Evolutionary conservation across 495 filamentous ascomycete genomes (phyloP).

Genomic region (Podospora anserina): DNA sequence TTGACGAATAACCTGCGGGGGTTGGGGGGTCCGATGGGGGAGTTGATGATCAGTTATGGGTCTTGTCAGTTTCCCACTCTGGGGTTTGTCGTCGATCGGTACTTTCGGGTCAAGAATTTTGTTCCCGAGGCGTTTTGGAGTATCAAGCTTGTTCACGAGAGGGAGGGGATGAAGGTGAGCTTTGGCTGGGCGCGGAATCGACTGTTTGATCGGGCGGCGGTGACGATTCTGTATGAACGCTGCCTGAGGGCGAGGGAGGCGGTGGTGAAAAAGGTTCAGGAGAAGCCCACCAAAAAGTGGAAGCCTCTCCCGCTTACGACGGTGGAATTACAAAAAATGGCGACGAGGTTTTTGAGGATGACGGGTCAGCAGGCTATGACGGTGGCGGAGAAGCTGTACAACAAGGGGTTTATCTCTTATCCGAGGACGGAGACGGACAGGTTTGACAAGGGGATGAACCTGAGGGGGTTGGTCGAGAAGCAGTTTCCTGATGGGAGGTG

Average conservation of each 20-base stretch:
- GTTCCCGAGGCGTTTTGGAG: slow-evolving; percentile 89
- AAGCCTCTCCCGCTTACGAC: slow-evolving; percentile 91
- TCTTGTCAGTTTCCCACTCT: slow-evolving; percentile 97
- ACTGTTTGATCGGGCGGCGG: slow-evolving; percentile 83
- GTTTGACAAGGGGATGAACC: slow-evolving; percentile 86
- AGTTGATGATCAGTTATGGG: slow-evolving; percentile 80
- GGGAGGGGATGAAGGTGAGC: slow-evolving; percentile 73
- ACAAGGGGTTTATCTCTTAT: slow-evolving; percentile 93
- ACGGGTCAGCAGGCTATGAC: slow-evolving; percentile 85
- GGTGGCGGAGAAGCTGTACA: slow-evolving; percentile 85
- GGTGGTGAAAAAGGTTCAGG: slow-evolving; percentile 74
- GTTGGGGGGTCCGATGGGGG: slow-evolving; percentile 59
- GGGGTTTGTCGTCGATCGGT: slow-evolving; percentile 94
- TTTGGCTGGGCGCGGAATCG: slow-evolving; percentile 82
- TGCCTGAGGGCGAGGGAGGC: slow-evolving; percentile 76
- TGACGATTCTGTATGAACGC: slow-evolving; percentile 77
- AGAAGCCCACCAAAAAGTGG: slow-evolving; percentile 92
- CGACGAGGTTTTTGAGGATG: slow-evolving; percentile 78
- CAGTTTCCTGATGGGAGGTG: slow-evolving; percentile 72
- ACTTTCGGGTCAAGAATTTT: slow-evolving; percentile 88
- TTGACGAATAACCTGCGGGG: slow-evolving; percentile 69
- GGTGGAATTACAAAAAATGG: slow-evolving; percentile 98
- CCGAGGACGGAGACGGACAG: slow-evolving; percentile 96
- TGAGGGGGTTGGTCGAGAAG: slow-evolving; percentile 76
- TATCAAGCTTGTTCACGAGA: slow-evolving; percentile 77